phyloP scores from a whole-genome alignment of 179 eudicot genomes.

The Gypsophila paniculata region DNA sequence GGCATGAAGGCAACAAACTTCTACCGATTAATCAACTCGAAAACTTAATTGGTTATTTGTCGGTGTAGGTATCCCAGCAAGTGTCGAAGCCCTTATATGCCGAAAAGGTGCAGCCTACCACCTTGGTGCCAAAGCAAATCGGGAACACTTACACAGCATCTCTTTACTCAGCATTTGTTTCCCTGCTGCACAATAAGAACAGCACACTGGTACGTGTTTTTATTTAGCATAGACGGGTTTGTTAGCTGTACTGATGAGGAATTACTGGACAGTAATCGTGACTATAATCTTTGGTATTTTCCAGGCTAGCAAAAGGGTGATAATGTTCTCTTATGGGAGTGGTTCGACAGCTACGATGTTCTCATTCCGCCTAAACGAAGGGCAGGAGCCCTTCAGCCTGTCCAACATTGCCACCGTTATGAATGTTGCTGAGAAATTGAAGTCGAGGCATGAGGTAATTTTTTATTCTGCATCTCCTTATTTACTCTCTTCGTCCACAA shows the following conservation, averaged over 20 bases:
- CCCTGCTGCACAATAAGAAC: slow-evolving; percentile 73
- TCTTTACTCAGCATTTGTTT: slow-evolving; percentile 83
- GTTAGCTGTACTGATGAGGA: neutral
- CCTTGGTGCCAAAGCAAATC: slow-evolving; percentile 88
- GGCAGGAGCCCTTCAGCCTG: slow-evolving; percentile 72
- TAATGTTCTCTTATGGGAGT: slow-evolving; percentile 98
- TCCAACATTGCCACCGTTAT: slow-evolving; percentile 70
- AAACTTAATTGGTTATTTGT: neutral
- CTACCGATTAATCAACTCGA: neutral
- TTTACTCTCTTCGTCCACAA: neutral
- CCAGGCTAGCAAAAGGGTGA: slow-evolving; percentile 67
- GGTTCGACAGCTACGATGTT: slow-evolving; percentile 88
- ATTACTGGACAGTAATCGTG: neutral
- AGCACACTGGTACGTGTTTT: slow-evolving; percentile 55
- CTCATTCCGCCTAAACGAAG: slow-evolving; percentile 62
- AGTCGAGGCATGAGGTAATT: slow-evolving; percentile 84
- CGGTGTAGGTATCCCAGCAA: slow-evolving; percentile 65
- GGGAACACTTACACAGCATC: slow-evolving; percentile 99
- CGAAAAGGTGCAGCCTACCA: slow-evolving; percentile 71
- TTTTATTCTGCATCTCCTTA: neutral
- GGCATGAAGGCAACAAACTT: neutral
- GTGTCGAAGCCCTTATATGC: slow-evolving; percentile 77
- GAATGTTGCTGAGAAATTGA: slow-evolving; percentile 69
- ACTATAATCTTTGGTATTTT: neutral
- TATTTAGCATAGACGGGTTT: neutral